These are phyloP conservation scores for Boechera divaricarpa DNA, from an alignment of 345 rosid genomes.

Conservation along the genomic window DNA sequence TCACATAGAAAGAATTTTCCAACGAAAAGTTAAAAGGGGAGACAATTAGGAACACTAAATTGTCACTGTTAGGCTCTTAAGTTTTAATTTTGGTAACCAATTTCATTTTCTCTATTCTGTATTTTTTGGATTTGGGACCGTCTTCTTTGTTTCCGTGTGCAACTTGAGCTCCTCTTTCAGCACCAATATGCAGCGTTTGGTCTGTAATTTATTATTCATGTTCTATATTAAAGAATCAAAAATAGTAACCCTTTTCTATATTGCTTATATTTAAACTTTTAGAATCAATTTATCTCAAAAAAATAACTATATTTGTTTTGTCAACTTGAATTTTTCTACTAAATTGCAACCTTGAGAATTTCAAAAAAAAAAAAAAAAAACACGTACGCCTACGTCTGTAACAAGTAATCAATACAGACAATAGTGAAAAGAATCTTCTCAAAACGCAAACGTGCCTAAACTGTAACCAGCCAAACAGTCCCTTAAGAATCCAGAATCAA, in stretches of 20 bases:
- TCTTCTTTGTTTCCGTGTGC: constrained; percentile 39
- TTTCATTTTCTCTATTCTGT: constrained; percentile 14
- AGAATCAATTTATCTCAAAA: too few relatives aligned
- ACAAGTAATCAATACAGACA: constrained; percentile 22
- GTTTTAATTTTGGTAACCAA: constrained; percentile 7
- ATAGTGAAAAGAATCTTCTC: constrained; percentile 32
- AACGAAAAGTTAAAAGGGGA: background rate
- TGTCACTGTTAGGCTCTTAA: constrained; percentile 39
- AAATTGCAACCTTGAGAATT: background rate
- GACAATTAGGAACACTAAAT: constrained; percentile 43
- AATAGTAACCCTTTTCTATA: too few relatives aligned
- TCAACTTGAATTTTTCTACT: background rate
- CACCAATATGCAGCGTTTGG: background rate
- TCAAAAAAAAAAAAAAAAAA: background rate
- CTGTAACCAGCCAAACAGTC: constrained; percentile 29
- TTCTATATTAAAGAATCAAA: too few relatives aligned
- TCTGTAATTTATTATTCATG: background rate
- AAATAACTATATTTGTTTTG: too few relatives aligned
- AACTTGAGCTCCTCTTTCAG: constrained; percentile 38
- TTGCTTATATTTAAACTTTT: too few relatives aligned
- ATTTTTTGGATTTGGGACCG: constrained; percentile 1
- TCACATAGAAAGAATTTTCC: constrained; percentile 5
- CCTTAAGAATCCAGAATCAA: background rate
- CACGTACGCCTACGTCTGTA: background rate
- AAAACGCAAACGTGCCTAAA: constrained; percentile 35